Percentiles rank a stretch among this genome's conserved stretches.
phyloP scores from a whole-genome alignment of 1,139 yeast species.

The Taiozyma sp. region DNA sequence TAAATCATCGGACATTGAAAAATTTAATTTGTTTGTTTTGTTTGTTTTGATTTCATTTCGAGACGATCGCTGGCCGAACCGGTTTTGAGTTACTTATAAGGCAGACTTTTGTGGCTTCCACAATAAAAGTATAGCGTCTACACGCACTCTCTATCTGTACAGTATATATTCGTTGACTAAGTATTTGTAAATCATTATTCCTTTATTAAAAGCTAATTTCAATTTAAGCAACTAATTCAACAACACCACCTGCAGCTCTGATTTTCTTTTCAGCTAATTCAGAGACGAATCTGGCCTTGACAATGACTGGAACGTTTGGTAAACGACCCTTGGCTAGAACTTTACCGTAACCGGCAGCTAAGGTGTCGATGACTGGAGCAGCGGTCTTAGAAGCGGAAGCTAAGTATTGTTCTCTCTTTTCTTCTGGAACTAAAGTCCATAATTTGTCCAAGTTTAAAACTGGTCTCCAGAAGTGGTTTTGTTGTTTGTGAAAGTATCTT shows the following conservation, averaged over 20 bases:
- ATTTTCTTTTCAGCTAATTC: constrained; percentile 99
- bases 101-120: too few relatives aligned
- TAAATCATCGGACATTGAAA: background rate
- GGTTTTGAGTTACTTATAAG: too few relatives aligned
- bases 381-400: constrained; percentile 79
- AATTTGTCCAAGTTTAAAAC: constrained; percentile 97
- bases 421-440: constrained; percentile 95
- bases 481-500: constrained; percentile 99
- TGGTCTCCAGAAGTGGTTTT: constrained; percentile 97
- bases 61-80: too few relatives aligned
- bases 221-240: constrained; percentile 93
- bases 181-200: background rate
- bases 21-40: background rate
- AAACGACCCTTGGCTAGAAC: constrained; percentile 99
- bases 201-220: background rate
- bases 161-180: background rate
- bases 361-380: constrained; percentile 99
- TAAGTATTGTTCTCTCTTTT: constrained; percentile 92
- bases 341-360: constrained; percentile 99
- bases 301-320: constrained; percentile 98
- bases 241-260: constrained; percentile 99
- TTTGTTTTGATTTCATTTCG: background rate
- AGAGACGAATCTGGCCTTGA: constrained; percentile 98
- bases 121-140: too few relatives aligned
- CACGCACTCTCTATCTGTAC: background rate